Base-by-base conservation (phyloP, 176 grass and related monocot genomes). In the Triticum urartu region DNA sequence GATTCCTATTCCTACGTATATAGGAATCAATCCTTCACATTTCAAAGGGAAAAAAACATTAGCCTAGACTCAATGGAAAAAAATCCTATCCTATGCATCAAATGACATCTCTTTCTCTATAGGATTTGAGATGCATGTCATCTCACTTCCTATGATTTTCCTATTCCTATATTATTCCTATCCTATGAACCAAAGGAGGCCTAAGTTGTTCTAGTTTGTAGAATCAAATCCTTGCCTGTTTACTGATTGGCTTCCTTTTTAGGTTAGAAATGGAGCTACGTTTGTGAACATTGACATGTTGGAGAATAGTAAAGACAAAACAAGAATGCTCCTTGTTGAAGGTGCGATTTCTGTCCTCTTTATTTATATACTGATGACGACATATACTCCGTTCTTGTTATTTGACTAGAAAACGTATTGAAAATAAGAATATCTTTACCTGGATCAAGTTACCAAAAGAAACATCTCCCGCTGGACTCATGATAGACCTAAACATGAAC, bases 211-310 rank as follows among this genome's bases (percentile, higher is more conserved):
- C 40, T 85, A 48, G 15, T 64, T 77, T 85, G 26, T 39, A 58
- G 17, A 21, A 72, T 54, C 47, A 24, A 56, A 81, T 88, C 62
- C 38, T 78, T 85, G 33, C 35, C 64, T 64, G 63, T 17, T 82
- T 78, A 82, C 79, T 81, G 8, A 64, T 10, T 34, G 47, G 14
- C 6, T 59, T 86, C 59, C n/a, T 58, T 91, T 7, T 66, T 69
- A 98, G 96, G 92, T 96, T 88, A 82, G 80, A 65, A 94, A 94
- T 96, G 97, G 92, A 85, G 92, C 94, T 82, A 96, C 94, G 63
- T 99, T 83, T 94, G 97, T 99, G 60, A 99, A 91, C 85, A 89
- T 99, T 86, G 92, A 97, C 77, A 87, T 99, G 87, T 47, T 99
- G 63, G 75, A 92, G 65, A 95, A 86, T 85, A 79, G 88, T 79